A percentile compares a stretch with the other conserved stretches of the same genome.
Evolutionary conservation across 306 rosid genomes (phyloP).

Genomic region (Sphenostylis stenocarpa): DNA sequence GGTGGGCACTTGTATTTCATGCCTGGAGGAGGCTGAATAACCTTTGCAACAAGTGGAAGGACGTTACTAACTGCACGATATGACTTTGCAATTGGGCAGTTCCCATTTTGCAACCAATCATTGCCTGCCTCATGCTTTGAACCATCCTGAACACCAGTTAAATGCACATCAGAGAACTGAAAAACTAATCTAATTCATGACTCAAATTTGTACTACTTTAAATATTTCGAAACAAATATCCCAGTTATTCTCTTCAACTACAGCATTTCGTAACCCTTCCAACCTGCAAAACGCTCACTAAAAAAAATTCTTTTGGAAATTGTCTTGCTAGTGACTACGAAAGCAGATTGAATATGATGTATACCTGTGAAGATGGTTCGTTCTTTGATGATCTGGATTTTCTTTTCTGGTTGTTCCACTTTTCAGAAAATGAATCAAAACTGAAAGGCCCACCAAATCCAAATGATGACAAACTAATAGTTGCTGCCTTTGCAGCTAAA

Average conservation of each 20-base stretch:
- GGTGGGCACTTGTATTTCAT: constrained; percentile 80
- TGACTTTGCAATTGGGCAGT: constrained; percentile 95
- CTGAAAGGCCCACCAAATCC: constrained; percentile 88
- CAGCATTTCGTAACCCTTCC: background rate
- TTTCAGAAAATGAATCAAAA: constrained; percentile 77
- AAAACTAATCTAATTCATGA: constrained; percentile 17
- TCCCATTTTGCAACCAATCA: constrained; percentile 90
- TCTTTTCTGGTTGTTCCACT: constrained; percentile 75
- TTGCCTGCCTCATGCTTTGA: constrained; percentile 86
- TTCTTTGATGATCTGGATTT: constrained; percentile 75
- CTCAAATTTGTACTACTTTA: background rate
- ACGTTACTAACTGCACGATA: constrained; percentile 83
- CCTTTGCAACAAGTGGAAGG: constrained; percentile 91
- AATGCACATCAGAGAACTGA: constrained; percentile 19
- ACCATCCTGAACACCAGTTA: constrained; percentile 55
- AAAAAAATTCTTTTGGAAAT: background rate
- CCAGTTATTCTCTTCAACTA: background rate
- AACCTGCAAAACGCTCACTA: background rate
- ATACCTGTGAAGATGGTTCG: constrained; percentile 80
- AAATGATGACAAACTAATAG: constrained; percentile 93
- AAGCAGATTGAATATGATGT: constrained; percentile 21
- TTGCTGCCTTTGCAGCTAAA: constrained; percentile 96
- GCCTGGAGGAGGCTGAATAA: constrained; percentile 78
- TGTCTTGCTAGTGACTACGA: background rate
- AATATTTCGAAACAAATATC: constrained; percentile 1